phyloP scores from a whole-genome alignment of 2,329 filamentous ascomycete genomes.

The Exophiala viscosa region DNA sequence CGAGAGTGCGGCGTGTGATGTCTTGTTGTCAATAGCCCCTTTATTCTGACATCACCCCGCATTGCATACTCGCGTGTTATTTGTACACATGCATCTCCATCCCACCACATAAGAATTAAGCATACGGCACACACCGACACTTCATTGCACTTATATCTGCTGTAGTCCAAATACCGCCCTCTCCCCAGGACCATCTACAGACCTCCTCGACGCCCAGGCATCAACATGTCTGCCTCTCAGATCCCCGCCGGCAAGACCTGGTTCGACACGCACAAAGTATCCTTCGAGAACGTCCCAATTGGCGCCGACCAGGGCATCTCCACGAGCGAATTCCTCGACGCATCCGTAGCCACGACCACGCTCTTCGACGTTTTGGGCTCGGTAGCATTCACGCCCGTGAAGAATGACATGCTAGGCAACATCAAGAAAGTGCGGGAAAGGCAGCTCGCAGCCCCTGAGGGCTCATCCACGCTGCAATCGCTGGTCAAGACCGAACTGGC shows the following conservation, averaged over 20 bases:
- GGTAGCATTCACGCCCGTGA: conserved; percentile 83
- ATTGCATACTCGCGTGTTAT: no score
- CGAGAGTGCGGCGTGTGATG: no score
- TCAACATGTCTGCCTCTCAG: conserved; percentile 27
- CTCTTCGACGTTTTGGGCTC: conserved; percentile 70
- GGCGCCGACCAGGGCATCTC: conserved; percentile 71
- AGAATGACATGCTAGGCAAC: conserved; percentile 86
- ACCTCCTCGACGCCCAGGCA: no score
- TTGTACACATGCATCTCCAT: no score
- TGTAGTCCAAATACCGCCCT: no score
- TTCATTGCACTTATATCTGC: no score
- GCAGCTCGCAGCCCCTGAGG: conserved; percentile 69
- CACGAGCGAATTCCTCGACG: conserved; percentile 86
- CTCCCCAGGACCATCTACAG: no score
- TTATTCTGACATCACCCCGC: no score
- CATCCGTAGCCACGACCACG: conserved; percentile 77
- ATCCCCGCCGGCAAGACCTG: conserved; percentile 68
- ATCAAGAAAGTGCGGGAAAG: conserved; percentile 92
- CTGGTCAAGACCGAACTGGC: conserved; percentile 85
- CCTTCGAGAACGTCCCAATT: conserved; percentile 78
- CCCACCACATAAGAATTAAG: no score
- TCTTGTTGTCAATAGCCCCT: no score
- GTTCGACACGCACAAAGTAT: conserved; percentile 78
- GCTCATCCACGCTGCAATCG: conserved; percentile 80
- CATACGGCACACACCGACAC: no score